phyloP scores from a whole-genome alignment of 371 early-diverging fungal species.

The Mortierella sp. region DNA sequence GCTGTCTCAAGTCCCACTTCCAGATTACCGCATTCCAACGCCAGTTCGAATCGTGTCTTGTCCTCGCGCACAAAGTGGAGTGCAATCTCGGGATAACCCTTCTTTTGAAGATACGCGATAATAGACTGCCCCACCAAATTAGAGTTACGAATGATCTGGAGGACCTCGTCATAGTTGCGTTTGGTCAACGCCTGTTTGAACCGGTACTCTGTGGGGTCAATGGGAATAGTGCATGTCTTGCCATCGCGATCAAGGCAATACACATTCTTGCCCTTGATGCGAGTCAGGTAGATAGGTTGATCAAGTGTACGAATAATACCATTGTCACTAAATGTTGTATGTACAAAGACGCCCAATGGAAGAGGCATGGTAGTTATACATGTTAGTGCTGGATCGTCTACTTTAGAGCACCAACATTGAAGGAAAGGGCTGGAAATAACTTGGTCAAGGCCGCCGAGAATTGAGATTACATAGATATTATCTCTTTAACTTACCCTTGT shows the following conservation, averaged over 20 bases:
- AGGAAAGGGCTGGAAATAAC: no score
- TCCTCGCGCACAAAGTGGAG: constrained; percentile 98
- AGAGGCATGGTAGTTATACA: no score
- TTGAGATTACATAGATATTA: no score
- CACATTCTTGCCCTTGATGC: constrained; percentile 86
- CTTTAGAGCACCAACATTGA: no score
- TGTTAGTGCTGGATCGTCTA: no score
- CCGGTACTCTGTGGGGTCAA: constrained; percentile 98
- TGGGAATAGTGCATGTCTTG: constrained; percentile 83
- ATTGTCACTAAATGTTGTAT: constrained; percentile 71
- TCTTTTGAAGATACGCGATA: constrained; percentile 98
- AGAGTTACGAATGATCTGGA: constrained; percentile 94
- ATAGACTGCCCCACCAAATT: constrained; percentile 98
- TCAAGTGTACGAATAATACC: constrained; percentile 97
- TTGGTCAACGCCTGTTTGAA: constrained; percentile 96
- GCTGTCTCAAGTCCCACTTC: constrained; percentile 95
- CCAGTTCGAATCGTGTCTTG: constrained; percentile 95
- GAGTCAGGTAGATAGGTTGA: constrained; percentile 92
- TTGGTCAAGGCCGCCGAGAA: no score
- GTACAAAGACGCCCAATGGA: no score
- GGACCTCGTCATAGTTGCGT: constrained; percentile 92
- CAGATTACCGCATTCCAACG: constrained; percentile 95
- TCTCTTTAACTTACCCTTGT: constrained; percentile 74
- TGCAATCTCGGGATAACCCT: constrained; percentile 98
- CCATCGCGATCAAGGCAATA: constrained; percentile 92